Evolutionary conservation across 2,329 filamentous ascomycete genomes (phyloP).

Genomic region (Calonectria ilicicola): DNA sequence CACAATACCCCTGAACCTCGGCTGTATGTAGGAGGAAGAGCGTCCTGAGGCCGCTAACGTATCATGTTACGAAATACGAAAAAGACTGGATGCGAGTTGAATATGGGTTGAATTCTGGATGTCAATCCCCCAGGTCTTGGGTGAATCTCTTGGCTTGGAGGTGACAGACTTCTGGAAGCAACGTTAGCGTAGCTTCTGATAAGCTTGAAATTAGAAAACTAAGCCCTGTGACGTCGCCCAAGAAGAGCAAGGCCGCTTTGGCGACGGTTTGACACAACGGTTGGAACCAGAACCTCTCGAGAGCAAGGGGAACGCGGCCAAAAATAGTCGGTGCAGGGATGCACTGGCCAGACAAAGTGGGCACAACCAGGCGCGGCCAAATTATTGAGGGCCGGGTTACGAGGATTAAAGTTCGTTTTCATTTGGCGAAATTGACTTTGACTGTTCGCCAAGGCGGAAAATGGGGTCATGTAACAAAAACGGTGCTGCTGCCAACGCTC

Average conservation of each 20-base stretch:
- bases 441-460: background rate
- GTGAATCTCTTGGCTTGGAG: background rate
- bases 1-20: too few species aligned
- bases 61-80: too few species aligned
- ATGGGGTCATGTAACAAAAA: background rate
- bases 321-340: background rate
- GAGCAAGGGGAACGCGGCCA: background rate
- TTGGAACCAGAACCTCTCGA: background rate
- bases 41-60: too few species aligned
- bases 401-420: slow-evolving; percentile 1
- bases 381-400: slow-evolving; percentile 1
- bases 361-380: background rate
- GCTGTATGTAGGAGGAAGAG: too few species aligned
- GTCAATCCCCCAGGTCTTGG: too few species aligned
- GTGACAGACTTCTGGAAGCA: background rate
- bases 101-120: background rate
- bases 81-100: too few species aligned
- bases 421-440: background rate
- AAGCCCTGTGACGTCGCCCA: background rate
- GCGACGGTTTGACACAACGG: background rate
- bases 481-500: background rate
- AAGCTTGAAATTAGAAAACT: slow-evolving; percentile 5
- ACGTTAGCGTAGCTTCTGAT: background rate
- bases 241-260: background rate
- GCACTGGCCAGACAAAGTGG: background rate